Evolutionary conservation across 495 filamentous ascomycete genomes (phyloP), one percentile per base, ranked within the genome.

Genomic region (Pyrenula massariospora): DNA sequence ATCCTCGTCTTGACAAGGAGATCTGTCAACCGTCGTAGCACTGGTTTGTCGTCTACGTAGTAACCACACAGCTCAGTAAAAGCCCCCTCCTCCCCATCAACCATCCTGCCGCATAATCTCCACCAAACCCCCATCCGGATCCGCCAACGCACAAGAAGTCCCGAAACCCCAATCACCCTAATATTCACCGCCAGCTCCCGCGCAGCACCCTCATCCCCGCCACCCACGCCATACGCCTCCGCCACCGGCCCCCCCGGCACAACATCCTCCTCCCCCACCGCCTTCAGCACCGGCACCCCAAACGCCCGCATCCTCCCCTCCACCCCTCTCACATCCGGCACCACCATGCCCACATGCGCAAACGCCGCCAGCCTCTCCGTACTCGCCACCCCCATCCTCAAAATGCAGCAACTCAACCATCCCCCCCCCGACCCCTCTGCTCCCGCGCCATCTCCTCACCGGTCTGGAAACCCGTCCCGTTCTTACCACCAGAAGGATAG

Each of bases 401-500:
- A 57, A 58, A 48, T 64, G 54, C 8, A 66, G 25, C 10, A 72
- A 50, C 59, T 72, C 68, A 1, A 72, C 25, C 22, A 72, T 56
- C 0, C 69, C 69, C 42, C 63, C 63, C 11, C 31, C 61, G 50
- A 47, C 69, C 69, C 48, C 62, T 65, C 62, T 71, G 65, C 25
- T 68, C 57, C 12, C 58, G 58, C 11, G 55, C 31, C 49, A 69
- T 55, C 53, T 71, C 64, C 12, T 54, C 59, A 3, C 31, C 62
- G 10, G 61, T 69, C 54, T 69, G 68, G 56, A 62, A 70, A 12
- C 65, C 68, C 2, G 65, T 68, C 3, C 69, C 69, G 56, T 69
- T 70, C 48, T 60, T 62, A 11, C 68, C 68, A 31, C 66, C 69
- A 48, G 64, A 61, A n/a, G 62, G 51, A 55, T 66, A 62, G 3